Percentiles rank a stretch among this genome's conserved stretches.
phyloP scores from a whole-genome alignment of 495 filamentous ascomycete species.

The Xylaria acuta region DNA sequence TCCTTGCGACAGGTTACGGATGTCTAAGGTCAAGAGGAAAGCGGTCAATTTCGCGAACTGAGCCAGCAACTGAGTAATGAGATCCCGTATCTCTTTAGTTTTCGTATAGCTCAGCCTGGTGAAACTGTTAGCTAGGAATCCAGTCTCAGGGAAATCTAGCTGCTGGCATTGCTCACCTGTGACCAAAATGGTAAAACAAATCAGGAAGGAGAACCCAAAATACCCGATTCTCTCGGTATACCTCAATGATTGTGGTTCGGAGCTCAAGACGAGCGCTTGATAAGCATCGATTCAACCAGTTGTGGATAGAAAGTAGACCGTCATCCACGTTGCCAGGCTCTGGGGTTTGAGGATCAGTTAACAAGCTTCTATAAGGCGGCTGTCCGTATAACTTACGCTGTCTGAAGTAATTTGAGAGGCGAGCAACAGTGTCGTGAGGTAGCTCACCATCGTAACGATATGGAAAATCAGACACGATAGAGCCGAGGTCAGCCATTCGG shows the following conservation, averaged over 20 bases:
- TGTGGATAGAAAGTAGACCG: slow-evolving; percentile 44
- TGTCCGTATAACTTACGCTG: slow-evolving; percentile 40
- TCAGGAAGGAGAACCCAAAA: slow-evolving; percentile 41
- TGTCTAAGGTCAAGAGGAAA: slow-evolving; percentile 37
- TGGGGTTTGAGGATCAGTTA: slow-evolving; percentile 30
- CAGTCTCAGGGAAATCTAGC: neutral
- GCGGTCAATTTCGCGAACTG: slow-evolving; percentile 36
- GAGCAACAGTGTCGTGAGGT: slow-evolving; percentile 44
- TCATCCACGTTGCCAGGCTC: slow-evolving; percentile 47
- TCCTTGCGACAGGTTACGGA: slow-evolving; percentile 25
- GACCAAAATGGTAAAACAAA: slow-evolving; percentile 33
- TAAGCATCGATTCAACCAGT: slow-evolving; percentile 55
- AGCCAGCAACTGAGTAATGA: slow-evolving; percentile 32
- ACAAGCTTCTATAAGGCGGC: slow-evolving; percentile 17
- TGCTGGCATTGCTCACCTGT: slow-evolving; percentile 30
- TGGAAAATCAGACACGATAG: slow-evolving; percentile 45
- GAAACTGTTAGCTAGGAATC: neutral
- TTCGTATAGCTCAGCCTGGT: slow-evolving; percentile 31
- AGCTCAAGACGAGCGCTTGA: slow-evolving; percentile 34
- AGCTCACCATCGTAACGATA: slow-evolving; percentile 48
- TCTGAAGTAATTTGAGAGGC: slow-evolving; percentile 45
- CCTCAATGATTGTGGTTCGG: slow-evolving; percentile 38
- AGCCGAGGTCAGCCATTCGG: slow-evolving; percentile 17
- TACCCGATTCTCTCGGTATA: slow-evolving; percentile 45
- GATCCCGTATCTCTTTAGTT: slow-evolving; percentile 32